Evolutionary conservation across 495 filamentous ascomycete species (phyloP), one percentile per base, ranked within the genome.

Genomic region (Daldinia decipiens): DNA sequence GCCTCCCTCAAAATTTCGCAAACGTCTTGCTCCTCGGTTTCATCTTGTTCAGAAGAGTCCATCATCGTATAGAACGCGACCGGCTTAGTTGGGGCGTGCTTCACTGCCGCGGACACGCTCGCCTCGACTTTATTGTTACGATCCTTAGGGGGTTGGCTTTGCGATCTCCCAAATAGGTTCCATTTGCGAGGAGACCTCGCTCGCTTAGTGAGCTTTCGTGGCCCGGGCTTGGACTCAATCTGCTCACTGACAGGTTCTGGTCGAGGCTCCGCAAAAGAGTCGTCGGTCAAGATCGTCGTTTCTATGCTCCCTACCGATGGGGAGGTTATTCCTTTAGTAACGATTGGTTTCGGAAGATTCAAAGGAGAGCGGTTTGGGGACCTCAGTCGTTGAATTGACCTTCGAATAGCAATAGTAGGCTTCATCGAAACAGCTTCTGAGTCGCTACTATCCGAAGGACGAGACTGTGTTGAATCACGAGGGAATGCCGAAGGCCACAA

Each of bases 1-100:
- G 88, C 81, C 53, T 87, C 88, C 36, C 87, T 86, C 54, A 94
- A 82, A 17, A 94, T 87, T 39, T 88, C 86, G 52, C 90, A 87
- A 26, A 93, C 79, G 68, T 91, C 88, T 32, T 82, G 70, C 0
- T 78, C 71, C 27, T 87, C 86, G 7, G 85, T 74, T 58, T 91
- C 90, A 3, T 89, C 89, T 62, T 87, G 86, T 67, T 95, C 92
- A 2, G 86, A 88, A 31, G 87, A 82, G 68, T 95, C 93, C 59
- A 95, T 84, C 68, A 95, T 82, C 1, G 93, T 92, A 78, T 98
- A 98, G 73, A 96, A 94, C 2, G 94, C 89, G 1, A 85, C 71
- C 5, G 84, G 77, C 51, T 85, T 86, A 34, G 67, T 72, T 58
- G 74, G 76, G 24, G 78, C 76, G 15, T 80, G 72, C 60, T 82